Base-by-base conservation (phyloP, 805 yeast species). In the Debaryomyces maramus region DNA sequence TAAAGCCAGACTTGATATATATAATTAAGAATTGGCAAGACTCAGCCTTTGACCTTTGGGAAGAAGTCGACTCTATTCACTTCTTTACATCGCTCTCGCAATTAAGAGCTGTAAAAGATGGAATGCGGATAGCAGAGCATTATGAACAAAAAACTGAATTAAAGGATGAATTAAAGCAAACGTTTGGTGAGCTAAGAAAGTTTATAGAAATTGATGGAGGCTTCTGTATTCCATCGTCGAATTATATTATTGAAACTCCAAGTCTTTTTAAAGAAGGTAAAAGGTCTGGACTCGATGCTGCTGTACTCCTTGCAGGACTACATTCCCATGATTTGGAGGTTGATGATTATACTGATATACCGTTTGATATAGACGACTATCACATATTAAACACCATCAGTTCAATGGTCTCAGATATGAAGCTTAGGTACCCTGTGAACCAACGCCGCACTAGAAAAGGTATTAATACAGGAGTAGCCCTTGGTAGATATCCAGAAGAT, bases 401-500 rank as follows among this genome's bases (percentile, higher is more conserved):
- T 39, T 74, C 76, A 6, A 60, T 90, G 57, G 73, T 83, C 5
- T 62, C 73, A 27, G 84, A 82, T 47, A 87, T 89, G 93, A 78
- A 76, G 47, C 59, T 67, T 28, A 65, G 93, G 39, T 90, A 85
- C 55, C 95, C 96, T 4, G 75, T 91, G 28, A 91, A 91, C 61
- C 78, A 73, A 42, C n/a, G n/a, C n/a, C 21, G 28, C 8, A 57
- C 63, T 18, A 61, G 65, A 34, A 58, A 72, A 18, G 67, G 70
- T 2, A 62, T 46, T 13, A 41, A 41, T 20, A 42, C 43, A 27
- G 85, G 85, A 3, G 81, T 83, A 36, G 96, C 85, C 0, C 62
- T 90, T 38, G 98, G 98, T 3, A 73, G 98, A 55, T 90, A 90
- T 55, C 96, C 97, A 0, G 98, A 90, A 55, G 98, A 90, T 62